A percentile compares a stretch with the other conserved stretches of the same genome.
Evolutionary conservation across 345 rosid genomes (phyloP).

Genomic region (Diplotaxis tenuifolia): DNA sequence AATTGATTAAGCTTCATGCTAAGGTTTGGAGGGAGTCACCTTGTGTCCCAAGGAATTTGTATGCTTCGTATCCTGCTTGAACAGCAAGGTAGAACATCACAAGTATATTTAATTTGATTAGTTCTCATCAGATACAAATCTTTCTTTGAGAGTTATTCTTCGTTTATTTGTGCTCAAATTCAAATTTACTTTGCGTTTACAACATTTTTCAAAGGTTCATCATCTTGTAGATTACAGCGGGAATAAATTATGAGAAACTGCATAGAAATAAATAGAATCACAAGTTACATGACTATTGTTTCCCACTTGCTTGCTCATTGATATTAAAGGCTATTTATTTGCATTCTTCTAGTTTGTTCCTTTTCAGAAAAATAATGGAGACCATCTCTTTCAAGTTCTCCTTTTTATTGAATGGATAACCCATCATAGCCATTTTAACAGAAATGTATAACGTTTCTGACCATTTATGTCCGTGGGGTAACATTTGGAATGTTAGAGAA

Average conservation of each 20-base stretch:
- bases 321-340: conserved; percentile 4
- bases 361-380: neutral
- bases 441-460: conserved; percentile 20
- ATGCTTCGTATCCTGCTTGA: conserved; percentile 46
- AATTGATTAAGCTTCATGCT: conserved; percentile 66
- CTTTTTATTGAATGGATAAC: conserved; percentile 19
- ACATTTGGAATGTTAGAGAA: conserved; percentile 2
- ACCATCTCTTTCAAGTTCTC: conserved; percentile 14
- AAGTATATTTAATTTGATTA: conserved; percentile 24
- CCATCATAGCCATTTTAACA: conserved; percentile 8
- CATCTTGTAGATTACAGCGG: conserved; percentile 13
- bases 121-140: conserved; percentile 22
- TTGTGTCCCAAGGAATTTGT: conserved; percentile 48
- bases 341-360: neutral
- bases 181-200: neutral
- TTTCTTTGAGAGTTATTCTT: conserved; percentile 18
- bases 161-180: conserved; percentile 14
- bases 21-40: conserved; percentile 66
- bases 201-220: neutral
- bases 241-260: conserved; percentile 12
- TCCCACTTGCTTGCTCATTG: conserved; percentile 28
- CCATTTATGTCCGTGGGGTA: conserved; percentile 14
- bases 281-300: conserved; percentile 23
- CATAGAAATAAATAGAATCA: conserved; percentile 30
- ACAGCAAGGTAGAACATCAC: neutral